Conservation (phyloP, 305 asterid genomes). For the Fraxinus sp. region DNA sequence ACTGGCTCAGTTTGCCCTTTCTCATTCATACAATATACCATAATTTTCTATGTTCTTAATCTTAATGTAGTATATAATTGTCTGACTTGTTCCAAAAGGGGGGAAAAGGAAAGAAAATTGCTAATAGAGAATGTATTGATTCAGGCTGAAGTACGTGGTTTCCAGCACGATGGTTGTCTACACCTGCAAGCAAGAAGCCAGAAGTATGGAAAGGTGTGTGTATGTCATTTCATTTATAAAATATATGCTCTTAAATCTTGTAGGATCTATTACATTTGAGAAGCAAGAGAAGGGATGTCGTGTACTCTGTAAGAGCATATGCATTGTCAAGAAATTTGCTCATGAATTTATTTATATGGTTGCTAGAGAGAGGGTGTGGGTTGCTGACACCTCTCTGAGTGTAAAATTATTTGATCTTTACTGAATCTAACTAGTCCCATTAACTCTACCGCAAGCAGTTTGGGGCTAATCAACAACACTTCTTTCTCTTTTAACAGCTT, state of each 20-base stretch:
- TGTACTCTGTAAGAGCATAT: neutral
- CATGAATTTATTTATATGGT: neutral
- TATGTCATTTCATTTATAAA: neutral
- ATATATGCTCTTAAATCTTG: neutral
- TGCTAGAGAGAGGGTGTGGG: neutral
- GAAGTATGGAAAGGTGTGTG: slow-evolving; percentile 86
- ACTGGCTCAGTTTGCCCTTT: slow-evolving; percentile 1
- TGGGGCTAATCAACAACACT: neutral
- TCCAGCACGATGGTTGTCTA: slow-evolving; percentile 87
- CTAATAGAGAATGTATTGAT: neutral
- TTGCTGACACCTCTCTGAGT: neutral
- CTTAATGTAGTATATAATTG: slow-evolving; percentile 12
- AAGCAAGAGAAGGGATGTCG: neutral
- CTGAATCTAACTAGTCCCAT: neutral
- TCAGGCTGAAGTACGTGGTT: slow-evolving; percentile 93
- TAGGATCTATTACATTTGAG: neutral
- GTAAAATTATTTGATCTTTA: neutral
- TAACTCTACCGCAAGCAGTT: neutral
- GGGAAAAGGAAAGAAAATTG: neutral
- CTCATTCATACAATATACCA: neutral
- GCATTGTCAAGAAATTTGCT: neutral
- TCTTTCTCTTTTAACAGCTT: slow-evolving; percentile 50
- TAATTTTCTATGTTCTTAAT: slow-evolving; percentile 11
- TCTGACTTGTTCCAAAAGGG: neutral
- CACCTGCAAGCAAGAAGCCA: slow-evolving; percentile 93